Conservation (phyloP, 371 early-diverging fungal genomes). For the Mortierella sp. region DNA sequence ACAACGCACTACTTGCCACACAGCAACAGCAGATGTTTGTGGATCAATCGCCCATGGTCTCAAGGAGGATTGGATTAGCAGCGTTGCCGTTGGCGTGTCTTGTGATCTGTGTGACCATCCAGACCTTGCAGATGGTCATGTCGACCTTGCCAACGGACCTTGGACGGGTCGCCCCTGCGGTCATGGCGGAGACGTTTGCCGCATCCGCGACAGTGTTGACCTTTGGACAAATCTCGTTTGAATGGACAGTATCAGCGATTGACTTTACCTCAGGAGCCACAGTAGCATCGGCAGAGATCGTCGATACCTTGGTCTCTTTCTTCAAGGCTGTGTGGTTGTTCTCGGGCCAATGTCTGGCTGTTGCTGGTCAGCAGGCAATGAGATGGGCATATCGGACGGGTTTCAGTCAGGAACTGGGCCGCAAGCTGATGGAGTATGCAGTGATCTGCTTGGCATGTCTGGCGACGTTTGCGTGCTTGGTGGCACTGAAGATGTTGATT, state of each 20-base stretch:
- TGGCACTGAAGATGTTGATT: constrained; percentile 79
- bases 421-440: constrained; percentile 36
- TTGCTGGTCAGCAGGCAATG: constrained; percentile 9
- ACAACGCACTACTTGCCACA: background rate
- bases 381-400: constrained; percentile 33
- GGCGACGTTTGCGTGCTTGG: constrained; percentile 61
- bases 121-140: constrained; percentile 77
- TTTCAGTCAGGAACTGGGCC: constrained; percentile 38
- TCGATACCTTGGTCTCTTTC: constrained; percentile 23
- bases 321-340: constrained; percentile 25
- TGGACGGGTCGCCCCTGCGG: background rate
- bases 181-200: constrained; percentile 26
- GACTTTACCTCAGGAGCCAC: constrained; percentile 38
- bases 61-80: constrained; percentile 93
- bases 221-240: constrained; percentile 29
- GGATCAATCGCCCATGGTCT: constrained; percentile 90
- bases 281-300: constrained; percentile 21
- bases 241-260: constrained; percentile 34
- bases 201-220: constrained; percentile 21
- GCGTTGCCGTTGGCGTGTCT: constrained; percentile 91
- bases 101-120: constrained; percentile 82
- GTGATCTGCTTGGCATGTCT: constrained; percentile 34
- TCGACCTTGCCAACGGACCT: constrained; percentile 49
- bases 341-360: constrained; percentile 18
- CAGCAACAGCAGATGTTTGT: constrained; percentile 64